Evolutionary conservation across 2,329 filamentous ascomycete species (phyloP).

Genomic region (Aspergillus costaricaensis): DNA sequence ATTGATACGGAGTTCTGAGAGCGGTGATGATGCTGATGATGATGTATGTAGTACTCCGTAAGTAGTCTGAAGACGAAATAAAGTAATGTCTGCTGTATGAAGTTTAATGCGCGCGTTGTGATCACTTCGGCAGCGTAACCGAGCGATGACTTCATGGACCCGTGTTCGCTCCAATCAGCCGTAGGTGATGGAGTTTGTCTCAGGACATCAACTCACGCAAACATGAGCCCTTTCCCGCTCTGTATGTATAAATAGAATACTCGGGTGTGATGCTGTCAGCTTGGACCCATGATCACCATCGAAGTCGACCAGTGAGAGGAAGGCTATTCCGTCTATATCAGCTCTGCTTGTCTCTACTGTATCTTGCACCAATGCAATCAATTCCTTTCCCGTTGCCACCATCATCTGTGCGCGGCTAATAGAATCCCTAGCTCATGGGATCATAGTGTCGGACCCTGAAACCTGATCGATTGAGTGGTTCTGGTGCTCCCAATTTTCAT

Average conservation of each 20-base stretch:
- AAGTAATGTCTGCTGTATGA: constrained; percentile 11
- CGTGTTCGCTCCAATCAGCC: background rate
- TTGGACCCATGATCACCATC: background rate
- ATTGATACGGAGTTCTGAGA: constrained; percentile 7
- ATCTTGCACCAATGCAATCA: background rate
- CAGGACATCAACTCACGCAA: background rate
- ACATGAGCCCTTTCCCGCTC: background rate
- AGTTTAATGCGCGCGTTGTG: background rate
- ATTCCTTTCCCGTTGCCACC: background rate
- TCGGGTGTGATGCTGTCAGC: background rate
- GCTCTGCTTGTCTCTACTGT: background rate
- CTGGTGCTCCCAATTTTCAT: background rate
- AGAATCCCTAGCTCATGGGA: background rate
- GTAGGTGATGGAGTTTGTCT: background rate
- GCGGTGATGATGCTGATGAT: background rate
- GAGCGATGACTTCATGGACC: constrained; percentile 1
- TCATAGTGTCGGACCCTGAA: background rate
- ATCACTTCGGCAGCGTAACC: background rate
- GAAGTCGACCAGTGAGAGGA: background rate
- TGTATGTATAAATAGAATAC: background rate
- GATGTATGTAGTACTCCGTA: constrained; percentile 13
- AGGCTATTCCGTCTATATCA: background rate
- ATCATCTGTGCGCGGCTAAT: too few relatives aligned
- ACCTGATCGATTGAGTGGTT: background rate
- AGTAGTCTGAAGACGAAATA: constrained; percentile 8